Base-by-base conservation (phyloP, 768 basidiomycete species). In the Asterophora parasitica region DNA sequence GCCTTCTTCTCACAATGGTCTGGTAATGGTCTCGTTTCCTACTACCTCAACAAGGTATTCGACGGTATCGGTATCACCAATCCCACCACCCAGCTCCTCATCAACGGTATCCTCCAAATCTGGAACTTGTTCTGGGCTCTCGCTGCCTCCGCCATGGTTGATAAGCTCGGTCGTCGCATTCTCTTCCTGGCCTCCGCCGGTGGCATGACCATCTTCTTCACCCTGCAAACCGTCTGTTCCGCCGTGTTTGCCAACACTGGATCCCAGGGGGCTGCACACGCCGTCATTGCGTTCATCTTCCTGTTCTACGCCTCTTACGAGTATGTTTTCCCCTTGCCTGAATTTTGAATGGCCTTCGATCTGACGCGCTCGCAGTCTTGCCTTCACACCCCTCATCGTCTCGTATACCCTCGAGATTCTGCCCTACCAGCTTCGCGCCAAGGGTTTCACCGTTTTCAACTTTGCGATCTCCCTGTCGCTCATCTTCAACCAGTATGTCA, bases 361-460 rank as follows among this genome's bases (percentile, higher is more conserved):
- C 44, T 57, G 27, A 47, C 36, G 11, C 15, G 23, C 41, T n/a
- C 31, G 20, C 45, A 79, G 78, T 60, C 60, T 92, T 36, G 88
- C 88, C 11, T 92, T 90, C 73, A 83, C 86, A 4, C 91, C 92
- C 7, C 83, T 93, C 50, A 84, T 91, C 55, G 83, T 92, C 47
- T 79, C 85, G 0, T 92, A 93, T 71, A 88, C 89, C 36, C 77
- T 92, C 53, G 92, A 95, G 66, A 93, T 94, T 66, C 70, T 93
- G 44, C 91, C 91, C 4, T 92, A 76, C 71, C 67, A 71, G 26
- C 72, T 93, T 48, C 89, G 91, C 64, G 89, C 89, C 55, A 92
- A 91, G 73, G 88, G 90, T 45, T 83, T 89, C 72, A 85, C 76
- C 54, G 59, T 92, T 46, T 88, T 92, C 75, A 86, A 81, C 67